Percentiles rank a stretch among this genome's conserved stretches.
These are phyloP conservation scores for Fusarium decemcellulare DNA, from an alignment of 2,329 filamentous ascomycete genomes.

Conservation along the genomic window DNA sequence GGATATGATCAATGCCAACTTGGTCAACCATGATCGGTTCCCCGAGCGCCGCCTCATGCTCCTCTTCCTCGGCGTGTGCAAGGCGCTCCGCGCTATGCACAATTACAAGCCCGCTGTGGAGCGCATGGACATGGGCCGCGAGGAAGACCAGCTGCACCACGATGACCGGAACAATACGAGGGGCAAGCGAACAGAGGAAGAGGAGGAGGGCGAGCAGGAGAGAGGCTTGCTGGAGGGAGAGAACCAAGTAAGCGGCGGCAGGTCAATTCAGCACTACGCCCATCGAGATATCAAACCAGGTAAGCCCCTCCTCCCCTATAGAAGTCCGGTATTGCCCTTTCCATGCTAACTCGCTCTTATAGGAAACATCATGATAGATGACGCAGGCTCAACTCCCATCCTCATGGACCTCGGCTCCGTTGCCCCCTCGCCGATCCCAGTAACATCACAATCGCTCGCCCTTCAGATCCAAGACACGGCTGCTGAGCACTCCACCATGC, in stretches of 20 bases:
- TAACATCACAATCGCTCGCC: constrained; percentile 91
- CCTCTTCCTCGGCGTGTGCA: constrained; percentile 92
- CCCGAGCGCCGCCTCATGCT: constrained; percentile 90
- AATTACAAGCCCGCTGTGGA: constrained; percentile 74
- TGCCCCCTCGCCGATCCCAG: constrained; percentile 86
- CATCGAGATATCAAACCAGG: constrained; percentile 98
- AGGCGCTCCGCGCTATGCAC: constrained; percentile 91
- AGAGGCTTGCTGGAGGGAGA: constrained; percentile 88
- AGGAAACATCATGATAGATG: constrained; percentile 98
- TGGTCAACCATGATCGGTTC: constrained; percentile 94
- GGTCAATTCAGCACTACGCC: constrained; percentile 82
- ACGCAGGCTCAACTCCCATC: constrained; percentile 89
- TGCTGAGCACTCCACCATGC: constrained; percentile 98
- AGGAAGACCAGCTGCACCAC: constrained; percentile 56
- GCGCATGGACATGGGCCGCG: constrained; percentile 67
- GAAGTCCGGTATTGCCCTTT: neutral
- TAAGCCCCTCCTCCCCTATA: constrained; percentile 57
- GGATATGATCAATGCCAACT: constrained; percentile 98
- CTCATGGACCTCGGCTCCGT: constrained; percentile 98
- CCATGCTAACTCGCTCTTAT: constrained; percentile 9
- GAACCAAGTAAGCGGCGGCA: constrained; percentile 72
- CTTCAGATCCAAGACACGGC: constrained; percentile 94
- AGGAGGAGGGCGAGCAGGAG: constrained; percentile 81
- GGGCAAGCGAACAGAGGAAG: constrained; percentile 69
- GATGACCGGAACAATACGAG: constrained; percentile 51